Evolutionary conservation across 768 basidiomycete species (phyloP), one percentile per base, ranked within the genome.

Genomic region (Clathrus columnatus): DNA sequence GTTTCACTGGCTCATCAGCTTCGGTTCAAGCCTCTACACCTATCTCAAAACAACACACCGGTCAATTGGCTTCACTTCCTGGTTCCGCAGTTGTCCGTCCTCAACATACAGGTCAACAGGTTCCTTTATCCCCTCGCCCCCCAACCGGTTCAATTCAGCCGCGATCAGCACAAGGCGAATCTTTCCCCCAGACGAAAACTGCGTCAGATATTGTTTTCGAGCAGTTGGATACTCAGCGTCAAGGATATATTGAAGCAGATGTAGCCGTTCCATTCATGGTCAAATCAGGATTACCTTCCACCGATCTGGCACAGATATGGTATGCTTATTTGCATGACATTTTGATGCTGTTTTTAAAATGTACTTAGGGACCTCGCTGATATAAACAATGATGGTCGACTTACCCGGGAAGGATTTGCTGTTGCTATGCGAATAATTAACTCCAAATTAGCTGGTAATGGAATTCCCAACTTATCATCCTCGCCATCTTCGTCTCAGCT

Each of bases 81-180:
- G 36, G 51, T 54, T 18, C 70, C 45, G 66, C 70, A 45, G 63
- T 72, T 4, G 59, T 86, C 16, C 75, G 77, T 54, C 78, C 82
- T 1, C 90, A 91, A 60, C 77, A 75, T 61, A 85, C 85, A 5
- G 86, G 85, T 14, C 80, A 78, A 60, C 69, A 67, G 53, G 71
- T 72, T 56, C 57, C 70, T 32, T 27, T 27, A 36, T 43, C 49
- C 20, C 50, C 56, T 49, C 23, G 41, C 11, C 50, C 58, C 47
- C 46, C 61, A 51, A 26, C 57, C 45, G 29, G 61, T 52, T 48
- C 58, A 18, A 24, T 56, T 4, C 72, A n/a, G n/a, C n/a, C n/a
- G n/a, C n/a, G n/a, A n/a, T n/a, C n/a, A n/a, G n/a, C n/a, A n/a
- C 68, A 2, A 98, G 96, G 96, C 92, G 93, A 66, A 82, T 99